A percentile compares a stretch with the other conserved stretches of the same genome.
These are phyloP conservation scores for Taxawa tesnikishii DNA, from an alignment of 2,329 filamentous ascomycete species.

Conservation along the genomic window DNA sequence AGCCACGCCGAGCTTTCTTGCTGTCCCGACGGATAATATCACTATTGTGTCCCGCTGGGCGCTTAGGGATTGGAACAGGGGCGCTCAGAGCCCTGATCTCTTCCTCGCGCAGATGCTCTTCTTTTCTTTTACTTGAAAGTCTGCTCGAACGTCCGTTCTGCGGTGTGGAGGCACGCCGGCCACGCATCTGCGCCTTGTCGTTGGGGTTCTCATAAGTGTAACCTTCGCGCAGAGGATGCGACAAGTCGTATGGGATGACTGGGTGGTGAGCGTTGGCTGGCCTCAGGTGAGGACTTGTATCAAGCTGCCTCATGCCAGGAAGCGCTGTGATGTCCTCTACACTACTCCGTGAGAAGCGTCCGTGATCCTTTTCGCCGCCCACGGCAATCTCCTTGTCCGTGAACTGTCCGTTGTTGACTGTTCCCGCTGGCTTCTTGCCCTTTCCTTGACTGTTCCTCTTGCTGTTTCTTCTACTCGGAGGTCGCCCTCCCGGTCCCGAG, in stretches of 20 bases:
- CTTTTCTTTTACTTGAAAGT: conserved; percentile 62
- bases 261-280: conserved; percentile 25
- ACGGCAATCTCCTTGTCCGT: not conserved
- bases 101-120: conserved; percentile 68
- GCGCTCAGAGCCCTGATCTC: conserved; percentile 79
- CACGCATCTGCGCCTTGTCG: not conserved
- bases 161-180: no score
- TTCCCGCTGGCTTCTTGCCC: no score
- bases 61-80: conserved; percentile 47
- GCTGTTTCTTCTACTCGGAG: not conserved
- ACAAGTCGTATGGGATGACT: conserved; percentile 32
- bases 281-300: conserved; percentile 35
- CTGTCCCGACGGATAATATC: conserved; percentile 50
- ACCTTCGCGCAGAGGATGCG: conserved; percentile 8
- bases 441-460: not conserved
- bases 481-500: no score
- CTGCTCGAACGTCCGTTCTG: conserved; percentile 40
- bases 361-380: not conserved
- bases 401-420: no score
- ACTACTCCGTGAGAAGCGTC: conserved; percentile 16
- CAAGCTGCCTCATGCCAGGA: conserved; percentile 25
- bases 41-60: conserved; percentile 40
- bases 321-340: conserved; percentile 33
- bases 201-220: not conserved
- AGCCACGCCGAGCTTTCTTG: conserved; percentile 50